Base-by-base conservation (phyloP, 176 grass and related monocot genomes). In the Rhynchospora pubera region DNA sequence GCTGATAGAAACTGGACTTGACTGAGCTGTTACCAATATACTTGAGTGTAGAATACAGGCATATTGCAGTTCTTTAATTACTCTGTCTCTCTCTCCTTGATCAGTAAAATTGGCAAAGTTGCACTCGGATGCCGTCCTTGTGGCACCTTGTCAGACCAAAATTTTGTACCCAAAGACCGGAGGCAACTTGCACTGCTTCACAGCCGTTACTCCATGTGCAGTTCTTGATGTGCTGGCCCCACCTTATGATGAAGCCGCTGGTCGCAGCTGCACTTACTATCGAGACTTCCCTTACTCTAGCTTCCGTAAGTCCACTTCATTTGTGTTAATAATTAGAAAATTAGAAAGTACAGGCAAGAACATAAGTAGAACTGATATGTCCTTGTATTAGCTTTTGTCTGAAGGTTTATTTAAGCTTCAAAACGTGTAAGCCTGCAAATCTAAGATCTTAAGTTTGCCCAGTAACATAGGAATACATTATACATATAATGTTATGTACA, bases 181-280 rank as follows among this genome's bases (percentile, higher is more conserved):
- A 74, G 94, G 92, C 50, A 97, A 94, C 55, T 78, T 97, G 88
- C 94, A 92, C 53, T 92, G 94, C 66, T 94, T 97, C 48, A 97
- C 90, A 19, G 90, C 92, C 13, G 57, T 84, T 30, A 97, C 92
- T 57, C 81, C 94, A 73, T 97, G 94, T 64, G 94, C 94, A 0
- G 87, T 97, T 61, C 88, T 97, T 19, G 94, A 97, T 59, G 94
- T 94, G 9, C 83, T 97, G 52, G 91, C 90, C 0, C 94, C 91
- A 18, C 94, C 94, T 18, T 97, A 94, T 61, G 81, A 66, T 21
- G 28, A 26, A 9, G 59, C 55, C n/a, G 80, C 88, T 9, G 91
- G 94, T 70, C 91, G 94, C 61, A 92, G 91, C 8, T 97, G 91
- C 8, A 60, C 87, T 0, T 94, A 97, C 47, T 97, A 91, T 67